Conservation (phyloP, 2,329 filamentous ascomycete genomes). For the Sclerotinia spermophila region DNA sequence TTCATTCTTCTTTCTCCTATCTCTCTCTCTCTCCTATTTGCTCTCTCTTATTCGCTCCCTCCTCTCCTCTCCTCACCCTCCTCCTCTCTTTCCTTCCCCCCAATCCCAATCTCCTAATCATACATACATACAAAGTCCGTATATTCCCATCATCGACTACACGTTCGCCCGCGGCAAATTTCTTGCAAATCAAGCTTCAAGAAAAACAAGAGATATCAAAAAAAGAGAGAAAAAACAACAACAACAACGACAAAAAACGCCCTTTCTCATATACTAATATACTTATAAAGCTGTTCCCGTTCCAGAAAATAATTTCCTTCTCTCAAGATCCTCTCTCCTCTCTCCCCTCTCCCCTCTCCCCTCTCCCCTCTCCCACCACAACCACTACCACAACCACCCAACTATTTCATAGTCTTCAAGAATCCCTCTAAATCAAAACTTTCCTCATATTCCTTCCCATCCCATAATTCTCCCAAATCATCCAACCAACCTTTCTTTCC, state of each 20-base stretch:
- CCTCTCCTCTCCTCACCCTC: not conserved
- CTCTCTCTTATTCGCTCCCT: not conserved
- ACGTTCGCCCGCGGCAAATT: too few species aligned
- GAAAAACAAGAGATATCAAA: not conserved
- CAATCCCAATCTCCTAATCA: not conserved
- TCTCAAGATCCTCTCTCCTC: not conserved
- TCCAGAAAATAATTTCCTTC: not conserved
- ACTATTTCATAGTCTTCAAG: slow-evolving; percentile 73
- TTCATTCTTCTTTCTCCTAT: not conserved
- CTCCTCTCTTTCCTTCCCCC: not conserved
- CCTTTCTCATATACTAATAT: not conserved
- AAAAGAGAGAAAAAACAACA: not conserved
- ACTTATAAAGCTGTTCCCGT: not conserved
- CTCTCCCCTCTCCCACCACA: not conserved
- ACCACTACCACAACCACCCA: not conserved
- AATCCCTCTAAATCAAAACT: slow-evolving; percentile 96
- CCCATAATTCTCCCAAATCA: slow-evolving; percentile 93
- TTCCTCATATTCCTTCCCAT: slow-evolving; percentile 96
- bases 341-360: not conserved
- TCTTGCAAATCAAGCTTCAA: not conserved
- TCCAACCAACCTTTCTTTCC: slow-evolving; percentile 97
- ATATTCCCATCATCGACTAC: not conserved
- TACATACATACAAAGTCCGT: not conserved
- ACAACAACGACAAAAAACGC: slow-evolving; percentile 1
- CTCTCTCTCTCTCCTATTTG: not conserved